A percentile compares a stretch with the other conserved stretches of the same genome.
Evolutionary conservation across 331 rosid genomes (phyloP).

Genomic region (Prunus yedoensis): DNA sequence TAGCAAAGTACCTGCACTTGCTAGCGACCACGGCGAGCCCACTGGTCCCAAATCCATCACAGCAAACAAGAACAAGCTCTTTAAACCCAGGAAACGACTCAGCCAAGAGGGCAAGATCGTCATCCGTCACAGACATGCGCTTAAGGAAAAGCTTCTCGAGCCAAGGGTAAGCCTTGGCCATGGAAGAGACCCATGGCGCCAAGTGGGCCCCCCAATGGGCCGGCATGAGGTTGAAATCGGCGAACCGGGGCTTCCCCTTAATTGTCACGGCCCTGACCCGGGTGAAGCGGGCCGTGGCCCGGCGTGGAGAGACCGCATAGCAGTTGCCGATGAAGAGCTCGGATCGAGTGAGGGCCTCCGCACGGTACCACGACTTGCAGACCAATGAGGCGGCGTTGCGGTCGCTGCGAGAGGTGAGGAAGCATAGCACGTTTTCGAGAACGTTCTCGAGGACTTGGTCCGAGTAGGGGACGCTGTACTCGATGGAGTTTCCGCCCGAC

Average conservation of each 20-base stretch:
- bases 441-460: conserved; percentile 91
- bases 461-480: conserved; percentile 38
- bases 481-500: conserved; percentile 21
- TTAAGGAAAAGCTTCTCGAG: conserved; percentile 77
- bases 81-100: conserved; percentile 49
- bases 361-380: conserved; percentile 88
- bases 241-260: conserved; percentile 84
- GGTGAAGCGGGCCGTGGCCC: conserved; percentile 57
- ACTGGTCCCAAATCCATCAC: conserved; percentile 70
- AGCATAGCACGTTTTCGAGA: conserved; percentile 85
- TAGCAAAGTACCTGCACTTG: conserved; percentile 61
- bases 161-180: conserved; percentile 75
- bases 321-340: conserved; percentile 92
- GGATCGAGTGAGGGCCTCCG: conserved; percentile 87
- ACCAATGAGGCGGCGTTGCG: conserved; percentile 96
- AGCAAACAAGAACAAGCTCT: conserved; percentile 74
- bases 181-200: conserved; percentile 58
- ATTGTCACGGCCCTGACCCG: conserved; percentile 56
- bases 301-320: conserved; percentile 65
- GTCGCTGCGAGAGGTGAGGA: conserved; percentile 71
- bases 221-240: conserved; percentile 90
- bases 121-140: conserved; percentile 72
- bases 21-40: conserved; percentile 64
- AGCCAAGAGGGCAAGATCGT: conserved; percentile 50
- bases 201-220: conserved; percentile 77